These are phyloP conservation scores for Leccinellum luteum DNA, from an alignment of 768 basidiomycete genomes.

Conservation along the genomic window DNA sequence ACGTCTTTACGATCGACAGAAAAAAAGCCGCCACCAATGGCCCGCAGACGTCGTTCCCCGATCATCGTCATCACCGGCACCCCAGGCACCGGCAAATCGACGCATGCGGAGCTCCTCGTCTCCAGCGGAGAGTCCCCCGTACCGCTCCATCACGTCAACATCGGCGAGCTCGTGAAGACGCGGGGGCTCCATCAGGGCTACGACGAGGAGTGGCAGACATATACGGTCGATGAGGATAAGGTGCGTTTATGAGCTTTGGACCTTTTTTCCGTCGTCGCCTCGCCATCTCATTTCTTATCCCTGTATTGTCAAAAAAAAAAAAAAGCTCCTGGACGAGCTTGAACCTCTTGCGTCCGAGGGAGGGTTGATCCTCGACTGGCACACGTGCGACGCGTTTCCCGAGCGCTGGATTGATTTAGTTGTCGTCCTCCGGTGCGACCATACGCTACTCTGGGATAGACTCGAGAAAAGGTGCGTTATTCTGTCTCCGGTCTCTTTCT, in stretches of 20 bases:
- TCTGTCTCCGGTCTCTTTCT: background rate
- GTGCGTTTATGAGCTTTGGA: conserved; percentile 38
- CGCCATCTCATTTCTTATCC: background rate
- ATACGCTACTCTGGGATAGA: conserved; percentile 83
- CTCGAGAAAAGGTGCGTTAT: conserved; percentile 77
- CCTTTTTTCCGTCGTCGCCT: background rate
- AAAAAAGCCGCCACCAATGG: background rate
- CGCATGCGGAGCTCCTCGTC: conserved; percentile 82
- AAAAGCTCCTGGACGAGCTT: conserved; percentile 82
- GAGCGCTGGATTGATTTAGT: conserved; percentile 97
- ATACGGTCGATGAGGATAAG: conserved; percentile 95
- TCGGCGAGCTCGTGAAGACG: conserved; percentile 88
- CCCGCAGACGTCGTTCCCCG: conserved; percentile 39
- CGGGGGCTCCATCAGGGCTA: conserved; percentile 77
- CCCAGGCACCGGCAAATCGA: conserved; percentile 95
- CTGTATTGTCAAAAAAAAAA: background rate
- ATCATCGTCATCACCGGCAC: conserved; percentile 87
- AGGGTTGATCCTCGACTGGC: conserved; percentile 91
- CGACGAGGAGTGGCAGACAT: conserved; percentile 94
- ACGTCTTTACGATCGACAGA: background rate
- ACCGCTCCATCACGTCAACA: conserved; percentile 78
- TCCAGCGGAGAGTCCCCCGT: conserved; percentile 55
- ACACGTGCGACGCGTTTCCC: conserved; percentile 90
- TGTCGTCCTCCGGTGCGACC: conserved; percentile 87
- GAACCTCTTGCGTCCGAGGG: conserved; percentile 68